Percentiles rank a stretch among this genome's conserved stretches.
Conservation (phyloP, 75 land plant genomes). For the Selaginella tamariscina region DNA sequence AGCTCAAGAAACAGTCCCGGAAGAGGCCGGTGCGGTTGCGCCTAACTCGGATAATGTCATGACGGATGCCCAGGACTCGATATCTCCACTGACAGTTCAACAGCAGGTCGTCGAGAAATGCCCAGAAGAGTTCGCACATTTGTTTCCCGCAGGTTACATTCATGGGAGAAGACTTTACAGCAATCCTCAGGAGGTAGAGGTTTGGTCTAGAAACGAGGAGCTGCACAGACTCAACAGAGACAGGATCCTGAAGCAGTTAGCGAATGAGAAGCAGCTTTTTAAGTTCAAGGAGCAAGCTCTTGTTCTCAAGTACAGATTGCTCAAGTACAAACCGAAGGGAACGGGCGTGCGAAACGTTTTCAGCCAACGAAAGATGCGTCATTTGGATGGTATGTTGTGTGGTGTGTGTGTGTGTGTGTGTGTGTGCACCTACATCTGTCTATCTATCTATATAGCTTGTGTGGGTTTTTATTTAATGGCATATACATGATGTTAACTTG, state of each 20-base stretch:
- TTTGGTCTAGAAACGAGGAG: conserved; percentile 25
- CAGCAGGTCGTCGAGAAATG: conserved; percentile 14
- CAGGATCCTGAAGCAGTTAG: conserved; percentile 19
- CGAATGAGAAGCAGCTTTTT: conserved; percentile 7
- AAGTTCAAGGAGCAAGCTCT: conserved; percentile 28
- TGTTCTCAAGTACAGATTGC: conserved; percentile 25
- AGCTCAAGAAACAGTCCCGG: conserved; percentile 2
- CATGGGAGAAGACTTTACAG: conserved; percentile 12
- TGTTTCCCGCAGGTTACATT: conserved; percentile 11
- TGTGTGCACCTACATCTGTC: background rate
- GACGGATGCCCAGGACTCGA: background rate
- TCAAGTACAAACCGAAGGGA: conserved; percentile 37
- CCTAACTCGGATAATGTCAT: conserved; percentile 1
- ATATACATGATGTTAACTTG: too few relatives aligned
- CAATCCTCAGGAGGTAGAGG: conserved; percentile 15
- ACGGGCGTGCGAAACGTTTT: conserved; percentile 8
- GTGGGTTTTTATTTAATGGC: conserved; percentile 6
- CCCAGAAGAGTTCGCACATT: conserved; percentile 14
- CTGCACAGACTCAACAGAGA: conserved; percentile 13
- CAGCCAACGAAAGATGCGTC: conserved; percentile 21
- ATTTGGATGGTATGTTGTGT: background rate
- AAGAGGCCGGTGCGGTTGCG: background rate
- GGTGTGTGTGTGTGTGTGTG: too few relatives aligned
- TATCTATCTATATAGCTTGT: too few relatives aligned
- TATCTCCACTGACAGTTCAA: conserved; percentile 8